A percentile compares a stretch with the other conserved stretches of the same genome.
phyloP scores from a whole-genome alignment of 179 eudicot species.

The Beta corolliflora region DNA sequence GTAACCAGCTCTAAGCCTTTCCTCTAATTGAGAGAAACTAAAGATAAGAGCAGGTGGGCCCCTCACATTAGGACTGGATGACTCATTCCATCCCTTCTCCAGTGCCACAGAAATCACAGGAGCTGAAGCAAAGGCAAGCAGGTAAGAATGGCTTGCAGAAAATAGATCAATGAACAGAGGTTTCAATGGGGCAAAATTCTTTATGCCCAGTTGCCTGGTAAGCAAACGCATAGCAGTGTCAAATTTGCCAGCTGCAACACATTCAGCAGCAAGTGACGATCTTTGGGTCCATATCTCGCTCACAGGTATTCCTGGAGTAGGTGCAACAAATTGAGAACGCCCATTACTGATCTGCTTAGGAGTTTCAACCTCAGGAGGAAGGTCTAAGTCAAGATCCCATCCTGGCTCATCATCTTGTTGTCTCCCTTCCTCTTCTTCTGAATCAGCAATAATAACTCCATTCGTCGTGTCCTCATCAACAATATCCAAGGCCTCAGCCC shows the following conservation, averaged over 20 bases:
- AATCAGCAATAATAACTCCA: constrained; percentile 46
- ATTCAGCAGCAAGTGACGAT: constrained; percentile 89
- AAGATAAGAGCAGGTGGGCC: constrained; percentile 77
- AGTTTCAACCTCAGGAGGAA: constrained; percentile 75
- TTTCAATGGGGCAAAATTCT: constrained; percentile 68
- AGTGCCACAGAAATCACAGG: constrained; percentile 67
- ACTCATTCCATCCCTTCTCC: constrained; percentile 86
- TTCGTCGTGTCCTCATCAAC: constrained; percentile 55
- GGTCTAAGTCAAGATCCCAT: constrained; percentile 90
- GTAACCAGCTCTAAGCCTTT: constrained; percentile 74
- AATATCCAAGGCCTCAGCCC: constrained; percentile 80
- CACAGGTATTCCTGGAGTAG: constrained; percentile 81
- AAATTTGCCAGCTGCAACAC: constrained; percentile 91
- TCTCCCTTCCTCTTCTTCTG: constrained; percentile 47
- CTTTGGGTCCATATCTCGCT: constrained; percentile 86
- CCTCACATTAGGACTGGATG: constrained; percentile 78
- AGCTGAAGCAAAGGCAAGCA: constrained; percentile 68
- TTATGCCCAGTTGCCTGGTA: constrained; percentile 77
- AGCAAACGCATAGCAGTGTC: constrained; percentile 92
- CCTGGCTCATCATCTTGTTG: constrained; percentile 66
- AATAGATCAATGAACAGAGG: constrained; percentile 68
- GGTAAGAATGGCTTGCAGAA: constrained; percentile 67
- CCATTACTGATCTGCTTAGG: constrained; percentile 49
- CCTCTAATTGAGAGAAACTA: constrained; percentile 75
- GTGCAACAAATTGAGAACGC: constrained; percentile 57